Evolutionary conservation across 441 rosid genomes (phyloP).

Genomic region (Corymbia citriodora): DNA sequence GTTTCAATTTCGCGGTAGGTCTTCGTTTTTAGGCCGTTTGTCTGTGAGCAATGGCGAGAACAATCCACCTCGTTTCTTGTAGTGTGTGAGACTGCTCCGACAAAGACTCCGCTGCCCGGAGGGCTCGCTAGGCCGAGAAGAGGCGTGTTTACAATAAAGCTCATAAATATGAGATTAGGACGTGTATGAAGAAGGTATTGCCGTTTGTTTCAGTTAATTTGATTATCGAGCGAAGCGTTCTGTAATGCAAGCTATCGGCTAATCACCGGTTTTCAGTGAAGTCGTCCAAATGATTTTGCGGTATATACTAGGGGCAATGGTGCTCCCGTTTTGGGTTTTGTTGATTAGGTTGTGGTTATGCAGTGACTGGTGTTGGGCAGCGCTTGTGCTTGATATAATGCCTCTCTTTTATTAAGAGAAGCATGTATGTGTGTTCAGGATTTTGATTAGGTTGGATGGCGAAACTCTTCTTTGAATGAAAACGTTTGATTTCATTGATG

Average conservation of each 20-base stretch:
- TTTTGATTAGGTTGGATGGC: too few relatives aligned
- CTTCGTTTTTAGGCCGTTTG: slow-evolving; percentile 34
- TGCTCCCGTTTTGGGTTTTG: neutral
- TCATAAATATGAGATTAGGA: slow-evolving; percentile 71
- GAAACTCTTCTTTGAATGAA: too few relatives aligned
- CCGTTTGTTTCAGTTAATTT: neutral
- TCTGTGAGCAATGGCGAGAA: slow-evolving; percentile 29
- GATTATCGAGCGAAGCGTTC: neutral
- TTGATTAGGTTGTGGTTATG: neutral
- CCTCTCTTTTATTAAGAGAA: too few relatives aligned
- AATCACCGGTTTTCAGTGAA: neutral
- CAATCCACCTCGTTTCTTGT: slow-evolving; percentile 28
- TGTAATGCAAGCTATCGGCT: neutral
- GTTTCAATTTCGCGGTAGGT: neutral
- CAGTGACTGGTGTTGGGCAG: too few relatives aligned
- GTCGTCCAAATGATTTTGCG: neutral
- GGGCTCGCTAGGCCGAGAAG: slow-evolving; percentile 83
- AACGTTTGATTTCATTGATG: too few relatives aligned
- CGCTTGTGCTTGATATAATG: too few relatives aligned
- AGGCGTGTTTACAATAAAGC: slow-evolving; percentile 71
- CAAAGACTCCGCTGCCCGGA: slow-evolving; percentile 69
- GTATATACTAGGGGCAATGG: neutral
- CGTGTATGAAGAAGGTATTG: slow-evolving; percentile 77
- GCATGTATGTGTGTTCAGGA: too few relatives aligned
- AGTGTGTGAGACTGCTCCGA: slow-evolving; percentile 72